Evolutionary conservation across 2,329 filamentous ascomycete species (phyloP).

Genomic region (Aspergillus sp.): DNA sequence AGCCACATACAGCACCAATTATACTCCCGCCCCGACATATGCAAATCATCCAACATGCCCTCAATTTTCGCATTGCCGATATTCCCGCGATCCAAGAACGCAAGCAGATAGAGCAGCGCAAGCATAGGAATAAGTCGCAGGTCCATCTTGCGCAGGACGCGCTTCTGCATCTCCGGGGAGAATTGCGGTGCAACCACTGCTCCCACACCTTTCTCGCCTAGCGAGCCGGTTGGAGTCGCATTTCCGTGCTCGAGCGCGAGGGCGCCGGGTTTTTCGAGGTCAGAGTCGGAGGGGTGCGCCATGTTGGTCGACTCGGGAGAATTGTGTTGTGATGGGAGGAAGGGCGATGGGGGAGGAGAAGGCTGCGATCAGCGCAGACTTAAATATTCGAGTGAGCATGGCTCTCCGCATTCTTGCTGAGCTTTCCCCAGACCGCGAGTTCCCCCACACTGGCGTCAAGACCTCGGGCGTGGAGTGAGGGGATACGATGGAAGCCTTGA

Average conservation of each 20-base stretch:
- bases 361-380: not conserved
- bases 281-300: not conserved
- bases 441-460: not conserved
- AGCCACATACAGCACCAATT: conserved; percentile 34
- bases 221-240: not conserved
- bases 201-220: not conserved
- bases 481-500: not conserved
- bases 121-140: conserved; percentile 34
- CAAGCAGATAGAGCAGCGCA: conserved; percentile 34
- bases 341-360: not conserved
- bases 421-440: not conserved
- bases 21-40: conserved; percentile 36
- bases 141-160: conserved; percentile 32
- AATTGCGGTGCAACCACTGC: not conserved
- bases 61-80: conserved; percentile 43
- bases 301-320: not conserved
- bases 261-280: conserved; percentile 9
- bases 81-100: conserved; percentile 41
- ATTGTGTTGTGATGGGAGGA: not conserved
- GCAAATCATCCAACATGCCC: conserved; percentile 33
- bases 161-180: conserved; percentile 11
- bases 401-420: not conserved
- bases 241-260: conserved; percentile 7
- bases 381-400: not conserved
- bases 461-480: not conserved